Conservation (phyloP, 2,329 filamentous ascomycete species). For the Trichoderma harzianum region DNA sequence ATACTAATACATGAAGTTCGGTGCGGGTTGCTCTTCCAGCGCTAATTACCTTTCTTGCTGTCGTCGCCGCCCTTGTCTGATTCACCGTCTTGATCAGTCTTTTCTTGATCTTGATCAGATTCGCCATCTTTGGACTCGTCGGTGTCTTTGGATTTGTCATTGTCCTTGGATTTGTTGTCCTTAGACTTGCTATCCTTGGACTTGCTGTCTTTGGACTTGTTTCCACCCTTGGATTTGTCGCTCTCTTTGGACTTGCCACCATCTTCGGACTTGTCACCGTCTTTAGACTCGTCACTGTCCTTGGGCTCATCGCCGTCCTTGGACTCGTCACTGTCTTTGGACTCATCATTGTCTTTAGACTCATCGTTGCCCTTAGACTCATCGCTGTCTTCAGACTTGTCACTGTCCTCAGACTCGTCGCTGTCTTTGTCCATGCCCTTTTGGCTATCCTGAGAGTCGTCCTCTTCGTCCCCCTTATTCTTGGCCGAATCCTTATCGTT, state of each 20-base stretch:
- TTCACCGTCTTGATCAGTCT: conserved; percentile 18
- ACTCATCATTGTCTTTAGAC: not conserved
- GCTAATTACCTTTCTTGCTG: conserved; percentile 16
- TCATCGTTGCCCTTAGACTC: not conserved
- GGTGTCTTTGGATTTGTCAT: not conserved
- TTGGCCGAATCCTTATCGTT: conserved; percentile 16
- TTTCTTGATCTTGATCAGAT: not conserved
- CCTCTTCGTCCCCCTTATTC: conserved; percentile 8
- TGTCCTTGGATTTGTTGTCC: not conserved
- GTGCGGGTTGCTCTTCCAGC: not conserved
- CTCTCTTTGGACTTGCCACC: not conserved
- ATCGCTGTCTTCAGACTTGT: not conserved
- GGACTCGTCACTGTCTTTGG: not conserved
- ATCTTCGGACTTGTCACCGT: not conserved
- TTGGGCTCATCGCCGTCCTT: not conserved
- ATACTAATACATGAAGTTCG: not conserved
- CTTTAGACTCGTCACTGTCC: not conserved
- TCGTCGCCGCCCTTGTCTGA: conserved; percentile 9
- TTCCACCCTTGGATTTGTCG: too few species aligned
- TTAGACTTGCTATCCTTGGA: conserved; percentile 2
- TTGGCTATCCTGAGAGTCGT: not conserved
- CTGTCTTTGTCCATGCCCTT: not conserved
- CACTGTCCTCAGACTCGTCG: not conserved
- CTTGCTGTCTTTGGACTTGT: not conserved
- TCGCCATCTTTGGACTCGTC: not conserved